Conservation (phyloP, 108 stramenopile genomes). For the Conticribra weissflogii region DNA sequence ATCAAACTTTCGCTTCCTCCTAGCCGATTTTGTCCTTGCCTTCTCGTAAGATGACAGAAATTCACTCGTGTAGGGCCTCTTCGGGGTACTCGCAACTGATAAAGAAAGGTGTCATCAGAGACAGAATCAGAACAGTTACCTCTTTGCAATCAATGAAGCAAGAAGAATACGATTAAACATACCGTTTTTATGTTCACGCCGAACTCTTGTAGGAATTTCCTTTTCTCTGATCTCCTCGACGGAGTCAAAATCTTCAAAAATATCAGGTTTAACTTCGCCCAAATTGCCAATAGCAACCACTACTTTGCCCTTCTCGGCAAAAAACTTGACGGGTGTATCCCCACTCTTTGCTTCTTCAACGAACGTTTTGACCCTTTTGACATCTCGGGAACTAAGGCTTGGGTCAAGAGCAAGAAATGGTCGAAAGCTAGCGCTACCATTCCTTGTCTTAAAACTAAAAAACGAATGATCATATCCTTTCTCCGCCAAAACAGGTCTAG, state of each 20-base stretch:
- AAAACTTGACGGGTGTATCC: neutral
- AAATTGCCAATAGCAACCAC: neutral
- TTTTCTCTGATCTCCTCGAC: too few species aligned
- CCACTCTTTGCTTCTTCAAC: neutral
- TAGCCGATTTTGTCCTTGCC: slow-evolving; percentile 27
- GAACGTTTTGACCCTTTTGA: neutral
- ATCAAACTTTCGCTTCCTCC: slow-evolving; percentile 23
- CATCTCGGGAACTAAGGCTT: neutral
- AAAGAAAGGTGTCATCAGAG: neutral
- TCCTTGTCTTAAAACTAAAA: neutral
- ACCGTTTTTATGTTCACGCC: too few species aligned
- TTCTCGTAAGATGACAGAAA: neutral
- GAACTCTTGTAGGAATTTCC: too few species aligned
- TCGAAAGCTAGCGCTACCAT: neutral
- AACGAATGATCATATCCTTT: neutral
- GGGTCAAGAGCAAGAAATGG: neutral
- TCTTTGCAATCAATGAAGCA: too few species aligned
- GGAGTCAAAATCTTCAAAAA: neutral
- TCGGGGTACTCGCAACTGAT: neutral
- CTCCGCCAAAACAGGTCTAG: neutral
- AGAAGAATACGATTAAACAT: too few species aligned
- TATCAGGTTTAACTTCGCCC: neutral
- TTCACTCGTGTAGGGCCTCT: neutral
- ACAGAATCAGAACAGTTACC: neutral
- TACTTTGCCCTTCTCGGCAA: neutral